Evolutionary conservation across 2,329 filamentous ascomycete genomes (phyloP).

Genomic region (Penicillium thymicola): DNA sequence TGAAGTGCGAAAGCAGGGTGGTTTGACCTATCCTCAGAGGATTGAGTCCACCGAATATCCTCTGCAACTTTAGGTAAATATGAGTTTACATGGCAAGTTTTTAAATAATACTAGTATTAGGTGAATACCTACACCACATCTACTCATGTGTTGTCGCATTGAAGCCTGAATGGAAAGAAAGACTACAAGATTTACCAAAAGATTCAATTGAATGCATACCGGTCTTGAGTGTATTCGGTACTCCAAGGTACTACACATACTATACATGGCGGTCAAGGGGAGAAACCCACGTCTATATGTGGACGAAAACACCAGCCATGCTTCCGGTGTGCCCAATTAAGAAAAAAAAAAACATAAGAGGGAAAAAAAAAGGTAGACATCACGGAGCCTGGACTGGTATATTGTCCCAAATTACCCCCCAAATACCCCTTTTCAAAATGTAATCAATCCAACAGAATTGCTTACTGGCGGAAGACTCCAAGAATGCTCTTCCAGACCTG

Average conservation of each 20-base stretch:
- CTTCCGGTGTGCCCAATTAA: slow-evolving; percentile 15
- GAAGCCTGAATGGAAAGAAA: not conserved
- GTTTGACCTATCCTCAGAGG: slow-evolving; percentile 60
- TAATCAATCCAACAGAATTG: slow-evolving; percentile 31
- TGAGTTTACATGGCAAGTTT: not conserved
- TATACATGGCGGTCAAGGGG: slow-evolving; percentile 31
- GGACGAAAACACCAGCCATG: slow-evolving; percentile 16
- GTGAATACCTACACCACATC: not conserved
- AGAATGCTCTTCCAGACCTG: slow-evolving; percentile 94
- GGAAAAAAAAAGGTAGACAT: slow-evolving; percentile 20
- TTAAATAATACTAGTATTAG: not conserved
- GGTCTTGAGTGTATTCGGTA: slow-evolving; percentile 19
- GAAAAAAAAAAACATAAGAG: slow-evolving; percentile 16
- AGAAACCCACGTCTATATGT: slow-evolving; percentile 24
- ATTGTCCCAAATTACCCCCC: slow-evolving; percentile 7
- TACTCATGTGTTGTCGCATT: not conserved
- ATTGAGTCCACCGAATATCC: slow-evolving; percentile 62
- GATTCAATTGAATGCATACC: slow-evolving; percentile 4
- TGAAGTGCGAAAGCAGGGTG: slow-evolving; percentile 62
- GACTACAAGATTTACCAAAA: not conserved
- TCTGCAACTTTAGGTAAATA: slow-evolving; percentile 34
- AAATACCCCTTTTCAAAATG: slow-evolving; percentile 51
- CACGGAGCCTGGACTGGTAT: slow-evolving; percentile 10
- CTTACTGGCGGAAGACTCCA: slow-evolving; percentile 67
- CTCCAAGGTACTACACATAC: slow-evolving; percentile 25